These are phyloP conservation scores for Aureobasidium sp. DNA, from an alignment of 2,329 filamentous ascomycete species.

Conservation along the genomic window DNA sequence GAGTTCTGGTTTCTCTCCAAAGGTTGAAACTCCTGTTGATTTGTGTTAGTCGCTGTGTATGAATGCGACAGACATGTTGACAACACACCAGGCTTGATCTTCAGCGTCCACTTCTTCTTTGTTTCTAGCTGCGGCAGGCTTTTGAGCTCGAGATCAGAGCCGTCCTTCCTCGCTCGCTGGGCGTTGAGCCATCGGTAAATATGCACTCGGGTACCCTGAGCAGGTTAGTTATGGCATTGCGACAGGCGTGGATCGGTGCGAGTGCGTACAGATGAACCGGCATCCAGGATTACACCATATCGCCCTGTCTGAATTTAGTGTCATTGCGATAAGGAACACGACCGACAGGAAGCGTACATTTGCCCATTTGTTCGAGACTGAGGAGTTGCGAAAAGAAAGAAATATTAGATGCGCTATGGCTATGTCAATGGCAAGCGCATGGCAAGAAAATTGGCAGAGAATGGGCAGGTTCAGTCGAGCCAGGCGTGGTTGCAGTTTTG, in stretches of 20 bases:
- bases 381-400: background rate
- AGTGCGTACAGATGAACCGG: slow-evolving; percentile 70
- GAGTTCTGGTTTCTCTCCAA: slow-evolving; percentile 65
- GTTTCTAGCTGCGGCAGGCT: slow-evolving; percentile 74
- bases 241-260: background rate
- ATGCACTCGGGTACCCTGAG: slow-evolving; percentile 76
- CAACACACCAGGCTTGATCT: slow-evolving; percentile 71
- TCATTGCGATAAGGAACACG: background rate
- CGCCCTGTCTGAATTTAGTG: slow-evolving; percentile 22
- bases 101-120: slow-evolving; percentile 82
- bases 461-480: background rate
- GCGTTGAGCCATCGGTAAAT: slow-evolving; percentile 90
- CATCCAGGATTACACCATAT: slow-evolving; percentile 95
- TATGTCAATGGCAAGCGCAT: slow-evolving; percentile 32
- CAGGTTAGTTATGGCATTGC: slow-evolving; percentile 20
- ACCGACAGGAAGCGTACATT: background rate
- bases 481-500: background rate
- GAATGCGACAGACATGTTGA: background rate
- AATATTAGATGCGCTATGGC: background rate
- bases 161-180: slow-evolving; percentile 56
- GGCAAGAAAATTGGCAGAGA: slow-evolving; percentile 38
- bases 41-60: background rate
- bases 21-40: slow-evolving; percentile 66
- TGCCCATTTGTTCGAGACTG: slow-evolving; percentile 10
- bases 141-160: slow-evolving; percentile 53